Conservation (phyloP, 495 filamentous ascomycete genomes). For the Peziza echinospora region DNA sequence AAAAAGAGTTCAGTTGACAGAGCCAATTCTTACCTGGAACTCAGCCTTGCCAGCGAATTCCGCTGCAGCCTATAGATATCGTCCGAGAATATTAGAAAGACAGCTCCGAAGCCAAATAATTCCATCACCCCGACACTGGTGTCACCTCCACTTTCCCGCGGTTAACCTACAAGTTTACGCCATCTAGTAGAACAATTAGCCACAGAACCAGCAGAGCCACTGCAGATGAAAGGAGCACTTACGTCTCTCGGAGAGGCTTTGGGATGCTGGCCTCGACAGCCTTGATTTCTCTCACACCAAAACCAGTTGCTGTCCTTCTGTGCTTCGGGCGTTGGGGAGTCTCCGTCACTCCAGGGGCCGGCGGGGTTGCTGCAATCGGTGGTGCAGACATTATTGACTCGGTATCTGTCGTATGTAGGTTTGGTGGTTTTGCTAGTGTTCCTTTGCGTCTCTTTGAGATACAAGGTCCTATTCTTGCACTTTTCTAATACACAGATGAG, state of each 20-base stretch:
- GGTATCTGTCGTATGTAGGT: neutral
- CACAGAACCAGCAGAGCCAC: neutral
- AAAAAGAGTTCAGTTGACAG: constrained; percentile 14
- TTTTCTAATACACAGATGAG: no score
- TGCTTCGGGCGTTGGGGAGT: constrained; percentile 61
- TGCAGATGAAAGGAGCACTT: constrained; percentile 18
- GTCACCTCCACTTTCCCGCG: no score
- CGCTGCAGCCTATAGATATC: constrained; percentile 38
- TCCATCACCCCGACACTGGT: neutral
- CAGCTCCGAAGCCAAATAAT: neutral
- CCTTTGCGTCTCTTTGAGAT: neutral
- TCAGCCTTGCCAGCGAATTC: constrained; percentile 57
- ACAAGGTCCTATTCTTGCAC: neutral
- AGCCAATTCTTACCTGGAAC: constrained; percentile 33
- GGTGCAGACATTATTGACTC: constrained; percentile 1
- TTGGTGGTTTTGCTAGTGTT: neutral
- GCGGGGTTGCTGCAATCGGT: constrained; percentile 18
- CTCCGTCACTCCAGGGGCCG: constrained; percentile 14
- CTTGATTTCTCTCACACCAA: constrained; percentile 79
- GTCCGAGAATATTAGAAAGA: no score
- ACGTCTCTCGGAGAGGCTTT: constrained; percentile 65
- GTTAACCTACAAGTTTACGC: constrained; percentile 49
- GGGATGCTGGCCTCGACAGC: constrained; percentile 75
- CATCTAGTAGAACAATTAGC: constrained; percentile 31
- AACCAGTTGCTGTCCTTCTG: constrained; percentile 80